Percentiles rank a stretch among this genome's conserved stretches.
These are phyloP conservation scores for Microthlaspi erraticum DNA, from an alignment of 345 rosid species.

Conservation along the genomic window DNA sequence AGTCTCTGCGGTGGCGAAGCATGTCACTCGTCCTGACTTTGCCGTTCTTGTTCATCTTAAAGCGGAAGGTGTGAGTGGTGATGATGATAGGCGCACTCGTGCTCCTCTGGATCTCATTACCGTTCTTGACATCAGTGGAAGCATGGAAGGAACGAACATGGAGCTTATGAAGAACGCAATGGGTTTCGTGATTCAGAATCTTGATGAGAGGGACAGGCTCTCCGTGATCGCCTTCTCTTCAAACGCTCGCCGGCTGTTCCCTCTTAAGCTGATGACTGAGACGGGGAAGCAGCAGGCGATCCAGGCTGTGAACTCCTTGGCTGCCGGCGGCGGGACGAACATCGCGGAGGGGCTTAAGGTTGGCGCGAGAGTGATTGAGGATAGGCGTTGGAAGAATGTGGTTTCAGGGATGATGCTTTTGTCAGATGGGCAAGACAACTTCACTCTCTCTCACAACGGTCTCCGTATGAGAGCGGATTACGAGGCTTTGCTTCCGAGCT, in stretches of 20 bases:
- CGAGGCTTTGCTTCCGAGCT: constrained; percentile 62
- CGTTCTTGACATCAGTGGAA: constrained; percentile 95
- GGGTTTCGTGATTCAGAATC: constrained; percentile 92
- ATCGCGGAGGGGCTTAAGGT: constrained; percentile 86
- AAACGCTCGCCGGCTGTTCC: constrained; percentile 74
- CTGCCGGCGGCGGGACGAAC: constrained; percentile 82
- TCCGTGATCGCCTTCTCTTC: constrained; percentile 89
- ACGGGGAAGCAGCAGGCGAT: constrained; percentile 73
- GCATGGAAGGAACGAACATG: constrained; percentile 87
- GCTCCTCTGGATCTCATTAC: constrained; percentile 90
- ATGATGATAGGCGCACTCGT: constrained; percentile 47
- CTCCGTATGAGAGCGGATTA: constrained; percentile 49
- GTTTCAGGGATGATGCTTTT: constrained; percentile 80
- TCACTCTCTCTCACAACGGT: constrained; percentile 48
- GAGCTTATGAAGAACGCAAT: constrained; percentile 84
- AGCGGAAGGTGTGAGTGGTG: constrained; percentile 55
- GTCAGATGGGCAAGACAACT: constrained; percentile 92
- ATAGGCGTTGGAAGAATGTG: constrained; percentile 75
- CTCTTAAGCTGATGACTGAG: constrained; percentile 76
- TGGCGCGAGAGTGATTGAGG: constrained; percentile 78
- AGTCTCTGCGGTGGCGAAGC: constrained; percentile 56
- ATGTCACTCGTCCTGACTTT: constrained; percentile 60
- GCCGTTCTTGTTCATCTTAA: constrained; percentile 81
- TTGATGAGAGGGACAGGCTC: constrained; percentile 81
- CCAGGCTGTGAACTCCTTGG: constrained; percentile 74